Base-by-base conservation (phyloP, 805 yeast genomes). In the Lipomyces starkeyi region DNA sequence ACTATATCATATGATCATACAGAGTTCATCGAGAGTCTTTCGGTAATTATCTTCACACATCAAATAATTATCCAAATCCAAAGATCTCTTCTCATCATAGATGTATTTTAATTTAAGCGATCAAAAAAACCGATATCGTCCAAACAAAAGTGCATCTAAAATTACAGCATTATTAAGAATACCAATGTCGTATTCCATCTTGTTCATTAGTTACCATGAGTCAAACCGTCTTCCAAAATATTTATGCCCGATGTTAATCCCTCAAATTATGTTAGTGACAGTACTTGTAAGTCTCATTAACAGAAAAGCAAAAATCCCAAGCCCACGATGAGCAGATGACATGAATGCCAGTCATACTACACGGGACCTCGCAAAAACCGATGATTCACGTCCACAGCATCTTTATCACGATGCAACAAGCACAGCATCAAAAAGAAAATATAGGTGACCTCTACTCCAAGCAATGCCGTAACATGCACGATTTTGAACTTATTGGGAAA, bases 401-500 rank as follows among this genome's bases (percentile, higher is more conserved):
- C 43, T n/a, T n/a, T 9, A 37, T 37, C 43, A 37, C 49, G 2
- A 43, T 43, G 32, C 49, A 13, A 43, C 22, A n/a, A 43, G 6
- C 11, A n/a, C 49, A 14, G 1, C 8, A 17, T 17, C 8, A 7
- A 43, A n/a, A n/a, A 17, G n/a, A 14, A 43, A 6, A 43, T 17
- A n/a, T 17, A 6, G 32, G 7, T 29, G n/a, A 37, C 2, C 43
- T 14, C 43, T 13, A 37, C 5, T 37, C 43, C 43, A 0, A 35
- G 40, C 40, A 35, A 35, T 35, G 40, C 40, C 40, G 40, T 35
- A 8, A 14, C 14, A 35, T 35, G 17, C 17, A 11, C 5, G 14
- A 35, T 37, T 37, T 17, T 14, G 43, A 37, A 25, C 32, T 34
- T n/a, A 61, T 4, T 52, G 63, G 9, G 58, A 53, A 59, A 2